Base-by-base conservation (phyloP, 1,284 basidiomycete species). In the Coniferiporia sulphurascens region DNA sequence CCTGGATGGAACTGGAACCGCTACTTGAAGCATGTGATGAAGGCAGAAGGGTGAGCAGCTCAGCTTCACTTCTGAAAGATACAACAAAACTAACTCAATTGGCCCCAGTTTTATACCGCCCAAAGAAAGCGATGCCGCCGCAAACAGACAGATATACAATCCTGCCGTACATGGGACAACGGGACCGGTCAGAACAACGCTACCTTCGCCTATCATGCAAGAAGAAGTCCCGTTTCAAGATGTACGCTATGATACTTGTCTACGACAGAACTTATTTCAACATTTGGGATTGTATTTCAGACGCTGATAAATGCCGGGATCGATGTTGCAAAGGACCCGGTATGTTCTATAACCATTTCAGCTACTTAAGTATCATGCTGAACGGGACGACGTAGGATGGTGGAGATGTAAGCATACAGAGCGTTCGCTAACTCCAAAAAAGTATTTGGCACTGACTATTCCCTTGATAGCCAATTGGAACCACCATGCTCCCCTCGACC, bases 1-100 rank as follows among this genome's bases (percentile, higher is more conserved):
- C 65, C 65, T 5, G 71, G 68, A 5, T 71, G 70, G 68, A 67
- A 67, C 34, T 71, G 67, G 66, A 63, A 64, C 34, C 58, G 57
- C 4, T 68, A 59, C 57, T 52, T 50, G 3, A 59, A 65, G 41
- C 67, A 68, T 43, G 50, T 61, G 6, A 66, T 65, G 63, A 65
- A 61, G 64, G 46, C 58, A 41, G 69, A 68, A 60, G 44, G 61
- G 58, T 60, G 52, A 44, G 62, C 59, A 63, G 49, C 17, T 56
- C 5, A 9, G 15, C 15, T 22, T 32, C 7, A 8, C 6, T 35
- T 8, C 27, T 10, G 5, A 9, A 51, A 22, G 9, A 48, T 22
- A 8, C 2, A 48, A 35, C 12, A 38, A 21, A 10, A 35, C 19
- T 8, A 52, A 51, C 9, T 2, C 27, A 27, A 27, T 27, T 27